These are phyloP conservation scores for Cyclotella atomus DNA, from an alignment of 108 stramenopile genomes.

Conservation along the genomic window DNA sequence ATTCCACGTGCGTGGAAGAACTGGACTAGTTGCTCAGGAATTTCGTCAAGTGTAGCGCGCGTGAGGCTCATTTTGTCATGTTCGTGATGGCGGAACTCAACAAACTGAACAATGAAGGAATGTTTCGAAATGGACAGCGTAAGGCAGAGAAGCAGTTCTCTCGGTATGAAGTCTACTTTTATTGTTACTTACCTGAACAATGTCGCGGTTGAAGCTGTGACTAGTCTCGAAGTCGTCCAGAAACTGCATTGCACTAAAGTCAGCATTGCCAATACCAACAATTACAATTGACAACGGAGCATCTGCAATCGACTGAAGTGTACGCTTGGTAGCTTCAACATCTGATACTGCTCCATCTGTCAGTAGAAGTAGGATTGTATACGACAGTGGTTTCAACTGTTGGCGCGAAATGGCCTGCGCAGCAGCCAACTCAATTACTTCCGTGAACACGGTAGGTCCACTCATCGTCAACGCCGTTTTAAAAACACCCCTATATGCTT, in stretches of 20 bases:
- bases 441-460: slow-evolving; percentile 85
- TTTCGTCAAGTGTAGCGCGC: slow-evolving; percentile 79
- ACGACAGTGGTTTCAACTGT: slow-evolving; percentile 60
- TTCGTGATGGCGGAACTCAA: slow-evolving; percentile 59
- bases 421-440: slow-evolving; percentile 82
- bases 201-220: slow-evolving; percentile 58
- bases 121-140: too few relatives aligned
- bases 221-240: slow-evolving; percentile 71
- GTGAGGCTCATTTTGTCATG: slow-evolving; percentile 67
- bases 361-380: slow-evolving; percentile 90
- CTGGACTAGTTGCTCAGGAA: slow-evolving; percentile 83
- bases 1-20: slow-evolving; percentile 67
- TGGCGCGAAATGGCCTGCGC: slow-evolving; percentile 63
- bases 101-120: slow-evolving; percentile 85
- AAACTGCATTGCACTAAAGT: slow-evolving; percentile 82
- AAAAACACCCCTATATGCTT: slow-evolving; percentile 69
- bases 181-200: too few relatives aligned
- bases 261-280: slow-evolving; percentile 87
- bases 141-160: too few relatives aligned
- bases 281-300: slow-evolving; percentile 87
- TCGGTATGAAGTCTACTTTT: too few relatives aligned
- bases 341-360: slow-evolving; percentile 92
- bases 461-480: slow-evolving; percentile 66
- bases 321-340: slow-evolving; percentile 78
- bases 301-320: slow-evolving; percentile 65